These are phyloP conservation scores for Acer saccharum DNA, from an alignment of 345 rosid species.

Conservation along the genomic window DNA sequence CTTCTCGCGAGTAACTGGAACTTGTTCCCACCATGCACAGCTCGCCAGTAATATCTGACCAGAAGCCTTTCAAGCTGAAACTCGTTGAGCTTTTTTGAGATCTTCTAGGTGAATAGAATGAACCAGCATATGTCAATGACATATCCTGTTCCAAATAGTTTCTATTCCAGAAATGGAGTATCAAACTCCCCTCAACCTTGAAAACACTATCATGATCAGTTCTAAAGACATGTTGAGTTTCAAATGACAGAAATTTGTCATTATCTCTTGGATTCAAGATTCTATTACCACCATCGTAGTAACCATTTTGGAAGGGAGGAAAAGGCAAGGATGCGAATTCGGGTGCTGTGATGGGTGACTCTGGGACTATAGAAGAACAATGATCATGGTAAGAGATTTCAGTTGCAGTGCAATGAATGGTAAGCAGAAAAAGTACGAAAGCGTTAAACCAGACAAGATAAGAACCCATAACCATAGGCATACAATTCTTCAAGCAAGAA, in stretches of 20 bases:
- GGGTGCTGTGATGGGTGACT: conserved; percentile 12
- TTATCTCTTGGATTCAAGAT: not conserved
- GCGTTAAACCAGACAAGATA: not conserved
- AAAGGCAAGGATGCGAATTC: conserved; percentile 28
- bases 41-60: conserved; percentile 32
- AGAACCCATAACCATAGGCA: not conserved
- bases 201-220: conserved; percentile 22
- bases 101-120: not conserved
- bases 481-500: not conserved
- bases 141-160: not conserved
- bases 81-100: conserved; percentile 5
- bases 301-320: conserved; percentile 27
- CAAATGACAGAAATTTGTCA: not conserved
- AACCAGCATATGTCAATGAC: not conserved
- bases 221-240: conserved; percentile 20
- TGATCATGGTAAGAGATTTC: conserved; percentile 13
- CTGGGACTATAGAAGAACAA: conserved; percentile 8
- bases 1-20: conserved; percentile 9
- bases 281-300: conserved; percentile 31
- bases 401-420: not conserved
- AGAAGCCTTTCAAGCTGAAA: conserved; percentile 37
- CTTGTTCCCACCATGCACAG: conserved; percentile 44
- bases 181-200: conserved; percentile 31
- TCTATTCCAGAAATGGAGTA: not conserved
- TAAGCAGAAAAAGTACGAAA: conserved; percentile 6